Evolutionary conservation across 306 rosid species (phyloP).

Genomic region (Medicago lupulina): DNA sequence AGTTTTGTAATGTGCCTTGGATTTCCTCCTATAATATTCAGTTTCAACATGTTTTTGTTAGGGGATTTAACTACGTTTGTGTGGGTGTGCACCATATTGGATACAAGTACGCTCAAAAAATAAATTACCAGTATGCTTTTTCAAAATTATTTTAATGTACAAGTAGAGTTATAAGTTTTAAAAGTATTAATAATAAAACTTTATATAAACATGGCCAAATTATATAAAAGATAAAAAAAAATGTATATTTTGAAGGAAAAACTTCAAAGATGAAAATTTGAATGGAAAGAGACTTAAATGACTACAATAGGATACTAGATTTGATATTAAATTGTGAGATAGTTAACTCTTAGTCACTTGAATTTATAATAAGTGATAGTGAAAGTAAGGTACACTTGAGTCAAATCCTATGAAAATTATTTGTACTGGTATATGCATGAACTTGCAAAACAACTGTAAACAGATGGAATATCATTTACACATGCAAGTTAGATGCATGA

Average conservation of each 20-base stretch:
- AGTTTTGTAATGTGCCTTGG: slow-evolving; percentile 9
- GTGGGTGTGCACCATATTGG: too few species aligned
- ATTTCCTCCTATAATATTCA: neutral
- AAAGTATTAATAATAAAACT: too few species aligned
- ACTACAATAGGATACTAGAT: too few species aligned
- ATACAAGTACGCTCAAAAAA: too few species aligned
- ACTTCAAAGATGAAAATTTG: neutral
- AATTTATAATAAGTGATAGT: neutral
- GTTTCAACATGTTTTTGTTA: neutral
- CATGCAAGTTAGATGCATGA: neutral
- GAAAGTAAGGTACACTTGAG: neutral
- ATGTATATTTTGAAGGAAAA: too few species aligned
- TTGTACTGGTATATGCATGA: neutral
- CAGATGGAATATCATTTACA: neutral
- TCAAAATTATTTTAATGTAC: too few species aligned
- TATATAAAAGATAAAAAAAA: too few species aligned
- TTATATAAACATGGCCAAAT: too few species aligned
- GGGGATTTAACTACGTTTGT: neutral
- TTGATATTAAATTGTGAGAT: too few species aligned
- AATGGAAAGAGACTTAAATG: neutral
- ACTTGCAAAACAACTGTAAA: neutral
- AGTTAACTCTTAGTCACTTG: neutral
- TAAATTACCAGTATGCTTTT: too few species aligned
- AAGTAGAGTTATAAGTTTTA: too few species aligned
- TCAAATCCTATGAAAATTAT: neutral